Evolutionary conservation across 1,284 basidiomycete genomes (phyloP), one percentile per base, ranked within the genome.

Genomic region (Heterobasidion irregulare): DNA sequence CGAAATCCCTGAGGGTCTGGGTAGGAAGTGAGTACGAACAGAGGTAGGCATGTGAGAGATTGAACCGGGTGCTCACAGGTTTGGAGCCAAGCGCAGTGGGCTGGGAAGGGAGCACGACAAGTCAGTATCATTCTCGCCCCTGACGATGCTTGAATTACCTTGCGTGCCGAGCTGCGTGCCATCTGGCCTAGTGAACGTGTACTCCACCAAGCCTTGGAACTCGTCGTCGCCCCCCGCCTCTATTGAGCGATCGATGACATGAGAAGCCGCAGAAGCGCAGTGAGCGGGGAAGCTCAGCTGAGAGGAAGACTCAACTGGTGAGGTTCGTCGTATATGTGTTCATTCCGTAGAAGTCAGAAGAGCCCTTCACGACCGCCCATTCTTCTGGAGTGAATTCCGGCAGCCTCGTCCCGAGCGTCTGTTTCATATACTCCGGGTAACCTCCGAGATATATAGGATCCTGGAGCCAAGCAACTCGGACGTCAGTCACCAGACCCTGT

Each of bases 311-410:
- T 64, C 59, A 26, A 83, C 82, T 78, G 70, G 82, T 78, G 16
- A 86, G 74, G 65, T 88, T 84, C 47, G 80, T 85, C 2, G 86
- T 85, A 69, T 89, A 89, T 9, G 84, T 84, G 69, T 88, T 85
- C 73, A 83, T 77, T 35, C 81, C 84, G 63, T 84, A 82, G 68
- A 87, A 88, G 62, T 87, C 86, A 2, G 82, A 83, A 6, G 81
- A 84, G 44, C 81, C 86, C 58, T 81, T 80, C 55, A 91, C 80
- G 46, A 89, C 68, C 26, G 68, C 67, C 46, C 77, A 61, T 63
- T 91, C 86, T 55, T 83, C 83, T 6, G 72, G 62, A 1, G 84
- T 83, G 62, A 89, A 87, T 18, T 72, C 68, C 6, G 86, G 86
- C 15, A 92, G 76, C 45, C 85, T 79, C 57, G 80, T 78, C 34